Conservation (phyloP, 2,329 filamentous ascomycete genomes). For the Penicillium glabrum region DNA sequence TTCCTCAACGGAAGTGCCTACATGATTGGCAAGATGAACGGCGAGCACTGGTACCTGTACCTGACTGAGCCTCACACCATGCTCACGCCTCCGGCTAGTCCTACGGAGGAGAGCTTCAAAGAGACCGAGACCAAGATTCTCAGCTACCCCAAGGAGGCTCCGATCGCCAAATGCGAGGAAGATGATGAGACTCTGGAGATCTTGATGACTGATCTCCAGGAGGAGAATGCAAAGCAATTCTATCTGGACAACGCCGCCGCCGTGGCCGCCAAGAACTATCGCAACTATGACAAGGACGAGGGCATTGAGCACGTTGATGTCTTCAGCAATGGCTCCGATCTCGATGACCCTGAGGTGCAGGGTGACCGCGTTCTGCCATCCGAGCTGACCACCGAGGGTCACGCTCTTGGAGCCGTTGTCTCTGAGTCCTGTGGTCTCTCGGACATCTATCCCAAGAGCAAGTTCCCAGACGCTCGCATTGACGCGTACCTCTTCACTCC, state of each 20-base stretch:
- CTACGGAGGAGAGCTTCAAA: constrained; percentile 47
- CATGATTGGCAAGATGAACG: constrained; percentile 99
- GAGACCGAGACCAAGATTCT: constrained; percentile 62
- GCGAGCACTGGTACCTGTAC: constrained; percentile 98
- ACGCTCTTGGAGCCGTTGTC: constrained; percentile 87
- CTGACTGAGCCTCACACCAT: constrained; percentile 81
- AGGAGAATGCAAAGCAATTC: constrained; percentile 66
- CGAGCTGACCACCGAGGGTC: constrained; percentile 85
- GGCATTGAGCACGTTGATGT: constrained; percentile 64
- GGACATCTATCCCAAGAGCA: constrained; percentile 79
- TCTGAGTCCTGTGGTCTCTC: constrained; percentile 87
- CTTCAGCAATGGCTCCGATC: constrained; percentile 72
- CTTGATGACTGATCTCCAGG: constrained; percentile 68
- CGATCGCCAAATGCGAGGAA: constrained; percentile 33
- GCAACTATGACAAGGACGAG: constrained; percentile 65
- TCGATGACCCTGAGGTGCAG: constrained; percentile 58
- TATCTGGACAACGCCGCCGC: constrained; percentile 80
- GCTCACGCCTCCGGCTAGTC: constrained; percentile 80
- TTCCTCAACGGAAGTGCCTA: constrained; percentile 94
- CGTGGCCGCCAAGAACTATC: constrained; percentile 80
- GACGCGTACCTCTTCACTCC: constrained; percentile 96
- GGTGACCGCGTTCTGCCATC: constrained; percentile 57
- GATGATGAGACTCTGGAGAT: constrained; percentile 59
- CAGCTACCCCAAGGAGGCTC: constrained; percentile 48
- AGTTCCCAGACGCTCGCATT: constrained; percentile 89